phyloP scores from a whole-genome alignment of 2,329 filamentous ascomycete species.

The Grosmannia serpens region DNA sequence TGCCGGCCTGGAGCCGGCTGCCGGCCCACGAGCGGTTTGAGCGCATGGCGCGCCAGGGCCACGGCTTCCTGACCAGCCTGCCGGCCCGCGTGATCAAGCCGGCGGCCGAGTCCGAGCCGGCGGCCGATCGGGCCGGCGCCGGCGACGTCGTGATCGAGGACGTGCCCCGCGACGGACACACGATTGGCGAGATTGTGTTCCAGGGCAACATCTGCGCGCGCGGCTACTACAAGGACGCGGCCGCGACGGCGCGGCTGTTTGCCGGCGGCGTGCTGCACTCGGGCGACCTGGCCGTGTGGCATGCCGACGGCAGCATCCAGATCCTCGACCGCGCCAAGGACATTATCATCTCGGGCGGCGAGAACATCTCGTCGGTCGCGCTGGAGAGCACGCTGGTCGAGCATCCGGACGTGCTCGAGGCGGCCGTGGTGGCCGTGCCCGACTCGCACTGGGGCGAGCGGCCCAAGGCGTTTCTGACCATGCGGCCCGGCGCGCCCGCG shows the following conservation, averaged over 20 bases:
- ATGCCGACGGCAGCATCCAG: constrained; percentile 80
- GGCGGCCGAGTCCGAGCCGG: constrained; percentile 45
- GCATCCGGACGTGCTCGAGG: constrained; percentile 83
- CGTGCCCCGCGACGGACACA: constrained; percentile 34
- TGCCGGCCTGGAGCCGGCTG: constrained; percentile 74
- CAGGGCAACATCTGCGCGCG: constrained; percentile 83
- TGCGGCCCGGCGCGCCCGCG: constrained; percentile 37
- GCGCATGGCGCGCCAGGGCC: constrained; percentile 87
- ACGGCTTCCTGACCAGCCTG: constrained; percentile 76
- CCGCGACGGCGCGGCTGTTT: constrained; percentile 78
- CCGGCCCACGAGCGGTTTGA: constrained; percentile 67
- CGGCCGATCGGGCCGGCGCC: not conserved
- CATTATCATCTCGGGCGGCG: constrained; percentile 95
- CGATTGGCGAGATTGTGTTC: constrained; percentile 55
- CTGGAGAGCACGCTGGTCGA: constrained; percentile 81
- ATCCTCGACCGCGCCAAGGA: constrained; percentile 93
- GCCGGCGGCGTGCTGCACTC: constrained; percentile 77
- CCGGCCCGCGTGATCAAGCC: constrained; percentile 69
- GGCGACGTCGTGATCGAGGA: constrained; percentile 39
- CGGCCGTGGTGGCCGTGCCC: constrained; percentile 75
- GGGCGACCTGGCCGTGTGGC: constrained; percentile 88
- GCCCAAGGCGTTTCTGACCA: constrained; percentile 87
- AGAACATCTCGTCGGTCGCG: constrained; percentile 92
- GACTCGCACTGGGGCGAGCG: constrained; percentile 91
- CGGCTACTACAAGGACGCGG: constrained; percentile 83